Evolutionary conservation across 1,139 yeast species (phyloP), one percentile per base, ranked within the genome.

Genomic region (Hemisphaericaspora subhashii): DNA sequence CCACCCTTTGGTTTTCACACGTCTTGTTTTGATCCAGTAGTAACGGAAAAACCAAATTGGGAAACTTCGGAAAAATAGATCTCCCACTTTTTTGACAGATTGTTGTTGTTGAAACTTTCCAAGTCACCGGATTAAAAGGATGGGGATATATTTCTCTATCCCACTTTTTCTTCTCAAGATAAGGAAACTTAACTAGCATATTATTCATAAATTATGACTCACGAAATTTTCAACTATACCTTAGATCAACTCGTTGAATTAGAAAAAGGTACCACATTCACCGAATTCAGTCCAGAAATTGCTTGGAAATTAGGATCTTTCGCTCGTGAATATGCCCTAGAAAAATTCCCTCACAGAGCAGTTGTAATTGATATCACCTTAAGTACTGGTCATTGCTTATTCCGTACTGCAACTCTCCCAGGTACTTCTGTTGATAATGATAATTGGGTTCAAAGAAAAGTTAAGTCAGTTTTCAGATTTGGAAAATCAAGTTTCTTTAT

Each of bases 391-490:
- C 83, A 79, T 40, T 63, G 68, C 5, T 57, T 76, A 39, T 81
- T 79, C 64, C 81, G 77, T 45, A 59, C 78, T 17, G 65, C 72
- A 16, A 63, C 77, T 22, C 62, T 62, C 6, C 60, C 69, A 4
- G 67, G 67, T 1, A 66, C 79, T 10, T 58, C 67, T 10, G 54
- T 62, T 9, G 86, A 81, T 54, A 80, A 81, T 53, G 83, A 79
- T 48, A 56, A 62, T 32, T 81, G 86, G 86, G 74, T 79, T 22
- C 61, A 63, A 23, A 68, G 86, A 45, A 81, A 81, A 61, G 64
- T 66, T 43, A 70, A 64, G 35, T 64, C 81, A 1, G 84, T 76
- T 2, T 52, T 68, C 39, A 65, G 82, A 45, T 77, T 74, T 50
- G 76, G 74, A 20, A 67, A 68, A 41, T 77, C 85, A 10, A 73